These are phyloP conservation scores for Paraconiothyrium brasiliense DNA, from an alignment of 2,329 filamentous ascomycete genomes.

Conservation along the genomic window DNA sequence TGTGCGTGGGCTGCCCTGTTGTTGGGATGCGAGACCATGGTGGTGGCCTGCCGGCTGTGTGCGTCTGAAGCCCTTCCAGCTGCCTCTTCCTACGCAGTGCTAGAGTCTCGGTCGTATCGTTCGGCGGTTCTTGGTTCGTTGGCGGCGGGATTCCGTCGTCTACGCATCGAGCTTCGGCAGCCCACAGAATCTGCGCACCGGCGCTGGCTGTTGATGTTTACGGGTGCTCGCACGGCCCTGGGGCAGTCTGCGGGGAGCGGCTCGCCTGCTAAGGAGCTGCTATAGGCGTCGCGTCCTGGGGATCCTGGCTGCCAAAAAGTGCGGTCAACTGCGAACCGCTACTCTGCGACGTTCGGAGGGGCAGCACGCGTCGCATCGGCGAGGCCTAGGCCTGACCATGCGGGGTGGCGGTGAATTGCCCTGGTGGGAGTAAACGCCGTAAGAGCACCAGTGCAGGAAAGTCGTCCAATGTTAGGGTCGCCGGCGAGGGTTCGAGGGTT, in stretches of 20 bases:
- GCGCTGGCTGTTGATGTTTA: slow-evolving; percentile 9
- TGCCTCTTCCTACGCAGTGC: neutral
- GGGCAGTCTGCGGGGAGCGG: slow-evolving; percentile 4
- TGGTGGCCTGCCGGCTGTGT: slow-evolving; percentile 12
- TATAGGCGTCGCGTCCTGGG: slow-evolving; percentile 37
- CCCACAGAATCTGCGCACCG: neutral
- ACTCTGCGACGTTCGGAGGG: slow-evolving; percentile 16
- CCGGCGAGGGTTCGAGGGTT: neutral
- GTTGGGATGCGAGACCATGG: slow-evolving; percentile 39
- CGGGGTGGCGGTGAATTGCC: slow-evolving; percentile 19
- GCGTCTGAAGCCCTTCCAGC: slow-evolving; percentile 13
- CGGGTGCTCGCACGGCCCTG: slow-evolving; percentile 2
- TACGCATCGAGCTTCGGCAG: slow-evolving; percentile 16
- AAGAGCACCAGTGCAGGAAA: neutral
- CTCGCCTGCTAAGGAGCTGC: slow-evolving; percentile 23
- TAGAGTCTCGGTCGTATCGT: neutral
- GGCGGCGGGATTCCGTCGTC: slow-evolving; percentile 16
- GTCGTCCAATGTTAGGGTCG: neutral
- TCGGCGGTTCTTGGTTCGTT: slow-evolving; percentile 1
- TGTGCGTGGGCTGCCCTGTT: slow-evolving; percentile 26
- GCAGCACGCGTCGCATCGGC: slow-evolving; percentile 24
- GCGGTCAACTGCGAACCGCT: slow-evolving; percentile 27
- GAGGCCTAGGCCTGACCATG: slow-evolving; percentile 26
- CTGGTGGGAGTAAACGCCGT: slow-evolving; percentile 14
- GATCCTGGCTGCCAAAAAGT: slow-evolving; percentile 40